Evolutionary conservation across 2,329 filamentous ascomycete species (phyloP).

Genomic region (Penicillium sp.): DNA sequence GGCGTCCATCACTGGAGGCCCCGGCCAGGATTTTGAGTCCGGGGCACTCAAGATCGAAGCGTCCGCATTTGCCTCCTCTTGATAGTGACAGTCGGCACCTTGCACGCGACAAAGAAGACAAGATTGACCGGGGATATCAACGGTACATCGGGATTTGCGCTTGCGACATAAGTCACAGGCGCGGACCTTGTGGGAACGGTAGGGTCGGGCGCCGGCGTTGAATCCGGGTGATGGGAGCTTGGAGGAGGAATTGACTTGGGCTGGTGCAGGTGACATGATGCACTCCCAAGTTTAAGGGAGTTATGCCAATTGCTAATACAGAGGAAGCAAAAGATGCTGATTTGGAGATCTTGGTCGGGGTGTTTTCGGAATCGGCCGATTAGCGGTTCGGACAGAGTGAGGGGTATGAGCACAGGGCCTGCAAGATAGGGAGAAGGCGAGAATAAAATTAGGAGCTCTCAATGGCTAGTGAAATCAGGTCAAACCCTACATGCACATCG

Average conservation of each 20-base stretch:
- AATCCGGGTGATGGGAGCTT: slow-evolving; percentile 38
- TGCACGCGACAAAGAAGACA: slow-evolving; percentile 61
- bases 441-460: neutral
- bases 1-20: slow-evolving; percentile 24
- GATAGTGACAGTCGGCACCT: slow-evolving; percentile 57
- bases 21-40: slow-evolving; percentile 30
- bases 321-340: slow-evolving; percentile 4
- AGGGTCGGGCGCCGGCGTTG: slow-evolving; percentile 52
- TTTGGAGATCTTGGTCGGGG: slow-evolving; percentile 14
- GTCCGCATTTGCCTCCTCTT: slow-evolving; percentile 38
- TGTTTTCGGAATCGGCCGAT: slow-evolving; percentile 26
- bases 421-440: slow-evolving; percentile 8
- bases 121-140: slow-evolving; percentile 52
- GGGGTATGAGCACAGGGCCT: slow-evolving; percentile 20
- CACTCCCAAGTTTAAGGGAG: slow-evolving; percentile 13
- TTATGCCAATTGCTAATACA: slow-evolving; percentile 2
- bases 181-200: slow-evolving; percentile 60
- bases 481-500: neutral
- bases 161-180: slow-evolving; percentile 60
- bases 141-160: slow-evolving; percentile 61
- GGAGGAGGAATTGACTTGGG: slow-evolving; percentile 30
- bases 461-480: neutral
- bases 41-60: slow-evolving; percentile 24
- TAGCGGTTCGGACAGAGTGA: slow-evolving; percentile 19
- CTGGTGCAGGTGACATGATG: slow-evolving; percentile 35